Conservation (phyloP, 441 rosid species). For the Dalechampia spathulata region DNA sequence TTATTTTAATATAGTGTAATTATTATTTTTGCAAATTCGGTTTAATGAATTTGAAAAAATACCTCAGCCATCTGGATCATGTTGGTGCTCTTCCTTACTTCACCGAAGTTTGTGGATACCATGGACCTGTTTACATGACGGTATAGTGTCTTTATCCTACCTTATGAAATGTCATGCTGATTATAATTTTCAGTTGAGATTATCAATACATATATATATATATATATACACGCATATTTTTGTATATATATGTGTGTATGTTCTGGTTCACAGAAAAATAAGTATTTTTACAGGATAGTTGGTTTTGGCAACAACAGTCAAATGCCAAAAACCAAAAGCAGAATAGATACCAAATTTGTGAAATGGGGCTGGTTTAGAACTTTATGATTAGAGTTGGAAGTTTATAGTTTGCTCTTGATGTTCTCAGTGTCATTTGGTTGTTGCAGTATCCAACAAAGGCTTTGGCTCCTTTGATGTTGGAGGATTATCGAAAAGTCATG, state of each 20-base stretch:
- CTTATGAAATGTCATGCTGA: conserved; percentile 24
- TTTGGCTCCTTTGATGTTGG: conserved; percentile 84
- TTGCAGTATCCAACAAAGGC: conserved; percentile 94
- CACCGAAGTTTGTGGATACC: conserved; percentile 87
- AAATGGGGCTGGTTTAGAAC: too few relatives aligned
- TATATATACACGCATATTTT: too few relatives aligned
- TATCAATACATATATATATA: too few relatives aligned
- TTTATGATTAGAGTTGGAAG: too few relatives aligned
- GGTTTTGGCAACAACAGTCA: too few relatives aligned
- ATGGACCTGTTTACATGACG: conserved; percentile 92
- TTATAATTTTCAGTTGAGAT: background rate
- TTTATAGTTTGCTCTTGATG: too few relatives aligned
- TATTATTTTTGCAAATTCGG: background rate
- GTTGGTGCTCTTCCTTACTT: conserved; percentile 95
- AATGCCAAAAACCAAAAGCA: too few relatives aligned
- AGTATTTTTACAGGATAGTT: too few relatives aligned
- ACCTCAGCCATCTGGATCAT: conserved; percentile 82
- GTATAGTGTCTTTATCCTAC: conserved; percentile 36
- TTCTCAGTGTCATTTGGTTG: conserved; percentile 2
- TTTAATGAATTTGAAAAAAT: too few relatives aligned
- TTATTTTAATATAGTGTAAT: background rate
- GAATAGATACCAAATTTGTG: too few relatives aligned
- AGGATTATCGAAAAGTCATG: conserved; percentile 84
- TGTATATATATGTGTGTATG: too few relatives aligned
- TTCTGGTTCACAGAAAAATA: too few relatives aligned